These are phyloP conservation scores for Plasmodium adleri DNA, from an alignment of 169 alveolate genomes.

Conservation along the genomic window DNA sequence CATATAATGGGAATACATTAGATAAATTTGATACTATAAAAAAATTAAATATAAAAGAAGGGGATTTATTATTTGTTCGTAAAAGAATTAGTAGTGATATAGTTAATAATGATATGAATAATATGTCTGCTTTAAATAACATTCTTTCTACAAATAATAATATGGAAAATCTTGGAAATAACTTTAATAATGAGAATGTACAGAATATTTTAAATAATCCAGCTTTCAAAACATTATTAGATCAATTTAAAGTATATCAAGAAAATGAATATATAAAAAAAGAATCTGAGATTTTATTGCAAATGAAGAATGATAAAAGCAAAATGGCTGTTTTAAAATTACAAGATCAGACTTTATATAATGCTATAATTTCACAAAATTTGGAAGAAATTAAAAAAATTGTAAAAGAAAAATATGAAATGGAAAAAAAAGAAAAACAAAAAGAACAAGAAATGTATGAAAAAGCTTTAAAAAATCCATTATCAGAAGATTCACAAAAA, in stretches of 20 bases:
- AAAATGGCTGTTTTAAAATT: constrained; percentile 41
- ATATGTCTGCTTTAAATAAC: neutral
- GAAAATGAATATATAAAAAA: constrained; percentile 68
- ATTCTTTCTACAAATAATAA: constrained; percentile 1
- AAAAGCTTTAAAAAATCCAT: constrained; percentile 84
- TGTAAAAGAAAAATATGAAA: constrained; percentile 63
- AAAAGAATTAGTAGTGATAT: constrained; percentile 44
- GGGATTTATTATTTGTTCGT: constrained; percentile 56
- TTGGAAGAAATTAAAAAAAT: constrained; percentile 54
- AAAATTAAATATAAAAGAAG: constrained; percentile 60
- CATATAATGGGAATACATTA: constrained; percentile 38
- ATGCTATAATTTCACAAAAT: constrained; percentile 50
- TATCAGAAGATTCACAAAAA: constrained; percentile 92
- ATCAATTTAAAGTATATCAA: constrained; percentile 34
- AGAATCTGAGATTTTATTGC: constrained; percentile 43
- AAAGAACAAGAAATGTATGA: constrained; percentile 72
- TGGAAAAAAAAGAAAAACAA: constrained; percentile 75
- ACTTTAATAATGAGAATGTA: neutral
- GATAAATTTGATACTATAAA: constrained; percentile 55
- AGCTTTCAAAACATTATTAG: constrained; percentile 31
- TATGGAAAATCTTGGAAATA: neutral
- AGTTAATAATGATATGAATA: neutral
- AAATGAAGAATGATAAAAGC: constrained; percentile 39
- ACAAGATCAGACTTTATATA: constrained; percentile 47
- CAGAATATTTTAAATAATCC: constrained; percentile 6